Evolutionary conservation across 352 stramenopile species (phyloP).

Genomic region (Peronospora destructor): DNA sequence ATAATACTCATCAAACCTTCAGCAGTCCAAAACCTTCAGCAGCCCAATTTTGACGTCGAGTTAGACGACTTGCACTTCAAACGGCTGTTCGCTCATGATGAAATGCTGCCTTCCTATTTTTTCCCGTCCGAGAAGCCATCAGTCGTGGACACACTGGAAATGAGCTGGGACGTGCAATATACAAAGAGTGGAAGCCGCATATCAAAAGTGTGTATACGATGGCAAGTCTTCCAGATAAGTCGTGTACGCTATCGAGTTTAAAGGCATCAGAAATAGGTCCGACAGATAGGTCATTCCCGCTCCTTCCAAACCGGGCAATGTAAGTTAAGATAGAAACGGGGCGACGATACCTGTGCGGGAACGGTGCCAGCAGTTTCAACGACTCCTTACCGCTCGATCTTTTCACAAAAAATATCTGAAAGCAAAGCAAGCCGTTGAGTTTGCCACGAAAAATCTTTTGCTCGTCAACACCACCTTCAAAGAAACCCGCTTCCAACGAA

Average conservation of each 20-base stretch:
- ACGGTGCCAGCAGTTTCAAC: conserved; percentile 26
- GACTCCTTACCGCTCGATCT: conserved; percentile 35
- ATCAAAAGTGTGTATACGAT: conserved; percentile 18
- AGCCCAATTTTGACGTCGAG: conserved; percentile 30
- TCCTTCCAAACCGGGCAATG: background rate
- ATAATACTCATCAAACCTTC: background rate
- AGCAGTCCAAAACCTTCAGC: conserved; percentile 18
- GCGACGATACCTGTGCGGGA: conserved; percentile 28
- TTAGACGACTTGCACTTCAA: conserved; percentile 63
- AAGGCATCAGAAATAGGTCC: conserved; percentile 9
- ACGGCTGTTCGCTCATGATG: conserved; percentile 65
- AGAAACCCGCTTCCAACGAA: conserved; percentile 17
- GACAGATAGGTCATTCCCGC: conserved; percentile 9
- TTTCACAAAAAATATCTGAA: conserved; percentile 54
- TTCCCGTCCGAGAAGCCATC: conserved; percentile 40
- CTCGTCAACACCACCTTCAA: conserved; percentile 2
- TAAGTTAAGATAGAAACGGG: conserved; percentile 11
- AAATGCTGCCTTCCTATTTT: conserved; percentile 70
- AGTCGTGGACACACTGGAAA: conserved; percentile 3
- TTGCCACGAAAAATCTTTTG: background rate
- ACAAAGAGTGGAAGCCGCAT: conserved; percentile 4
- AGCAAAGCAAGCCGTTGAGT: conserved; percentile 29
- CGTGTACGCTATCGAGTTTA: conserved; percentile 16
- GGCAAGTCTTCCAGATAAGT: conserved; percentile 23
- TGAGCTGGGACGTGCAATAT: background rate